Conservation (phyloP, 73 alveolate genomes). For the Paramecium pentaurelia region DNA sequence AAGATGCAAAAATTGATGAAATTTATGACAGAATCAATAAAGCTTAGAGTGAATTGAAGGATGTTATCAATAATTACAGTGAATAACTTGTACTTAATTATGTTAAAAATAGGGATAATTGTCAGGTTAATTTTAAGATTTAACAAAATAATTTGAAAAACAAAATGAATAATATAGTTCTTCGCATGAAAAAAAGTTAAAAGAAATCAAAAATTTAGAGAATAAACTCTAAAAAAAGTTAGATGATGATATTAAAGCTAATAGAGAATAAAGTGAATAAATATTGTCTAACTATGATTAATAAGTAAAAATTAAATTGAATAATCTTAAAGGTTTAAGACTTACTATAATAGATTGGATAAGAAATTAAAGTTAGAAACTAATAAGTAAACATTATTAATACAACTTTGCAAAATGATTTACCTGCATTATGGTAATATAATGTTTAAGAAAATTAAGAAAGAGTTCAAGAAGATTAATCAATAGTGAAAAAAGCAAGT, state of each 20-base stretch:
- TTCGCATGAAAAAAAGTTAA: background rate
- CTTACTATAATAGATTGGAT: background rate
- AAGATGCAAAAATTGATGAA: slow-evolving; percentile 30
- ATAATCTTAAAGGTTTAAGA: background rate
- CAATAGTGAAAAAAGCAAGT: background rate
- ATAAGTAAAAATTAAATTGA: background rate
- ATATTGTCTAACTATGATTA: background rate
- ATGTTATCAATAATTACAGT: background rate
- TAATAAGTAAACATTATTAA: background rate
- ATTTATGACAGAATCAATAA: background rate
- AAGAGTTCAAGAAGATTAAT: background rate
- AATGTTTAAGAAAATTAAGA: background rate
- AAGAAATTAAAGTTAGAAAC: background rate
- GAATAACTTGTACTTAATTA: background rate
- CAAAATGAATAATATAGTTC: background rate
- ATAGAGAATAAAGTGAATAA: background rate
- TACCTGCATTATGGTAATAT: slow-evolving; percentile 3
- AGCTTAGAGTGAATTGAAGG: background rate
- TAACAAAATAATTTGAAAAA: slow-evolving; percentile 1
- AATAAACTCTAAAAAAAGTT: background rate
- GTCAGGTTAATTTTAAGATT: background rate
- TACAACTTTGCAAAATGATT: background rate
- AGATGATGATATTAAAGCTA: background rate
- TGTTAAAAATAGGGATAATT: background rate
- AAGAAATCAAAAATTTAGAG: slow-evolving; percentile 20